Conservation (phyloP, 179 eudicot species). For the Nepenthes alata region DNA sequence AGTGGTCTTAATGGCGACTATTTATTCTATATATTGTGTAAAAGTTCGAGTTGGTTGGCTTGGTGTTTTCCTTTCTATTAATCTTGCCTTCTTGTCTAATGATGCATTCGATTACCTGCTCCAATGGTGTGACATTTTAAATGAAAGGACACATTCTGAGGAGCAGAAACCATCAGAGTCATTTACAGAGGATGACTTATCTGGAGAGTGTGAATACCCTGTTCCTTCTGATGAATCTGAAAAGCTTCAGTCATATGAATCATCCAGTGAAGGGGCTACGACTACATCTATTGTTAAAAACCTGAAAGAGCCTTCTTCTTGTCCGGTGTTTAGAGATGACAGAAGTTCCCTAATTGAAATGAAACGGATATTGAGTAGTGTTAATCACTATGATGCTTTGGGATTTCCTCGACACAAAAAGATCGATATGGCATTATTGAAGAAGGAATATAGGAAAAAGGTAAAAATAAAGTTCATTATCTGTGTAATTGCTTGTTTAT, state of each 20-base stretch:
- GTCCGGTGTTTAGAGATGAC: constrained; percentile 57
- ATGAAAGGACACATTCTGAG: constrained; percentile 60
- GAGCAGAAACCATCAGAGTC: constrained; percentile 60
- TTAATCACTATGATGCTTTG: constrained; percentile 80
- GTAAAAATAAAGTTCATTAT: constrained; percentile 17
- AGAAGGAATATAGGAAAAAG: constrained; percentile 86
- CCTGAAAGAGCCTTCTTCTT: constrained; percentile 45
- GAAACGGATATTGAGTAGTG: constrained; percentile 58
- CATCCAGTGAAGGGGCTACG: constrained; percentile 32
- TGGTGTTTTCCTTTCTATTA: constrained; percentile 72
- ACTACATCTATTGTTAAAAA: constrained; percentile 28
- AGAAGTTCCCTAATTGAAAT: constrained; percentile 53
- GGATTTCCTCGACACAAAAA: constrained; percentile 64
- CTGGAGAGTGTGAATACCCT: constrained; percentile 48
- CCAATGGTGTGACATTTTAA: constrained; percentile 81
- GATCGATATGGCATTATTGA: constrained; percentile 53
- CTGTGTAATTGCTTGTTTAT: not conserved
- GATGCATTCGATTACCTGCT: constrained; percentile 57
- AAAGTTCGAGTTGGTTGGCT: constrained; percentile 77
- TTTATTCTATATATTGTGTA: constrained; percentile 71
- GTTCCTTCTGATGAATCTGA: constrained; percentile 54
- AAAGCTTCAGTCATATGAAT: constrained; percentile 35
- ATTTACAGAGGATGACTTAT: constrained; percentile 58
- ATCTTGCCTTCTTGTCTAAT: constrained; percentile 82
- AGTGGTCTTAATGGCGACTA: constrained; percentile 71